Evolutionary conservation across 495 filamentous ascomycete species (phyloP), one percentile per base, ranked within the genome.

Genomic region (Entonaema liquescens): DNA sequence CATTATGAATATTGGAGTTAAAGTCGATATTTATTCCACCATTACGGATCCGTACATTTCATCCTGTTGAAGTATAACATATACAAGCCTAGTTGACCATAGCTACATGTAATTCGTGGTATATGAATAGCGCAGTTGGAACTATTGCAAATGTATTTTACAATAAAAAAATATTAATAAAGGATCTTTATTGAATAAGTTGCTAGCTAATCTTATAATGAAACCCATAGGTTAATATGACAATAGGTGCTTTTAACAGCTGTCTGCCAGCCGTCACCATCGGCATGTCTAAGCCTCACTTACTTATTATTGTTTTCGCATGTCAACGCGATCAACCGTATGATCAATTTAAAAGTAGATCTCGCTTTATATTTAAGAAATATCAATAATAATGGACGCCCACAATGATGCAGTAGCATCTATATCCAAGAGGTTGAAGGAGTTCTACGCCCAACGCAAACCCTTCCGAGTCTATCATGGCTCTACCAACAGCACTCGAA

Each of bases 391-490:
- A 47, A 85, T 84, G 79, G 76, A 83, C 28, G 71, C 65, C 6
- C 86, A 88, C 61, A 68, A 81, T 2, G 57, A 70, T 25, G 80
- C 78, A 5, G 85, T 89, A 25, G 59, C 73, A 15, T 25, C 71
- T 23, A 81, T 89, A 17, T 74, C 86, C 8, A 67, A 73, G 35
- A 74, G 71, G 28, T 84, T 90, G 17, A 74, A 77, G 52, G 66
- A 77, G 8, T 90, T 87, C 79, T 85, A 87, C 76, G 74, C 82
- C 5, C 81, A 78, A 23, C 81, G 83, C 33, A 81, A 88, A 59
- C 82, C 86, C 1, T 93, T 91, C 75, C 85, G 90, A 11, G 90
- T 93, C 62, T 89, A 83, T 73, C 91, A 93, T 79, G 91, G 91
- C 57, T 88, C 89, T 0, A 92, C 91, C 19, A 92, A 93, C 75